Percentiles rank a stretch among this genome's conserved stretches.
phyloP scores from a whole-genome alignment of 192 early-diverging fungal genomes.

The Coemansia sp. region DNA sequence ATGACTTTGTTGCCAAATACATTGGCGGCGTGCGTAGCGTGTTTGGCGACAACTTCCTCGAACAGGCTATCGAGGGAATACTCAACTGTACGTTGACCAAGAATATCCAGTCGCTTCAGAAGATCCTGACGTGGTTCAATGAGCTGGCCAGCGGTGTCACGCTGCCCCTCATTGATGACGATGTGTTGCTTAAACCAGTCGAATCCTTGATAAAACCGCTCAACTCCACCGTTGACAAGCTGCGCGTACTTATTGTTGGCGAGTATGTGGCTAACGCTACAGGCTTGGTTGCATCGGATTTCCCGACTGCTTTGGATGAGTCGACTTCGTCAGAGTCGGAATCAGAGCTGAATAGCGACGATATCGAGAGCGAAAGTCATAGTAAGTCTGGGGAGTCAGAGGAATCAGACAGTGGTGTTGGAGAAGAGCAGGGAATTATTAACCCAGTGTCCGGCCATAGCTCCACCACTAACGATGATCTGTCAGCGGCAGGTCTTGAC shows the following conservation, averaged over 20 bases:
- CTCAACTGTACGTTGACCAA: constrained; percentile 55
- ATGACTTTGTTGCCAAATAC: constrained; percentile 35
- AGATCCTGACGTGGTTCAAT: constrained; percentile 40
- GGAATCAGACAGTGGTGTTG: not conserved
- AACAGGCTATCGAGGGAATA: constrained; percentile 40
- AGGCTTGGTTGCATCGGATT: constrained; percentile 21
- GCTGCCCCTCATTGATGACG: constrained; percentile 31
- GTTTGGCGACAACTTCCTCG: constrained; percentile 39
- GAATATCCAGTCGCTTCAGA: constrained; percentile 39
- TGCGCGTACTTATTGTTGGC: constrained; percentile 39
- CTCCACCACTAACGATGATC: not conserved
- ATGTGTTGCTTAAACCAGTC: constrained; percentile 25
- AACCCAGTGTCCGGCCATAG: not conserved
- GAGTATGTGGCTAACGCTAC: constrained; percentile 36
- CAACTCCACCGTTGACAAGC: constrained; percentile 20
- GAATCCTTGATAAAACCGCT: constrained; percentile 21
- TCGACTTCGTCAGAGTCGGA: not conserved
- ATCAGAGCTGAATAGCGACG: not conserved
- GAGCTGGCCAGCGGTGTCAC: constrained; percentile 30
- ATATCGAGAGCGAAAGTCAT: not conserved
- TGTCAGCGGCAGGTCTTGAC: not conserved
- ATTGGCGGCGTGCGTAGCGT: constrained; percentile 32
- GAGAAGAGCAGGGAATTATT: not conserved
- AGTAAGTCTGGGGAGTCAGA: not conserved
- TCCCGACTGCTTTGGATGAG: constrained; percentile 16